Percentiles rank a stretch among this genome's conserved stretches.
phyloP scores from a whole-genome alignment of 2,329 filamentous ascomycete genomes.

The Bertia moriformis region DNA sequence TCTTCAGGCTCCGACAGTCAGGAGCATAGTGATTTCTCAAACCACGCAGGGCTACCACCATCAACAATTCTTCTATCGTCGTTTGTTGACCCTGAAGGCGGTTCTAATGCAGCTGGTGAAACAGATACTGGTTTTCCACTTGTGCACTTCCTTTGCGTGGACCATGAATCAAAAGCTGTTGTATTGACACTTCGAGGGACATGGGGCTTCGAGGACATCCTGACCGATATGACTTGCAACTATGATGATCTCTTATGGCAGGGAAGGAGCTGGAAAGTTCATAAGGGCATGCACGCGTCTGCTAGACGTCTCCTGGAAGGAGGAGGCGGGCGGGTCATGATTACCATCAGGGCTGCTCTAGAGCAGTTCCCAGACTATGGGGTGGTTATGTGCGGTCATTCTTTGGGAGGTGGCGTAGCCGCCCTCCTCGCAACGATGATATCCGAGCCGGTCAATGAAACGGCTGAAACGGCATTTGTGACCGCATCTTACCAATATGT shows the following conservation, averaged over 20 bases:
- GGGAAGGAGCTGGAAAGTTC: slow-evolving; percentile 34
- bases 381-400: slow-evolving; percentile 39
- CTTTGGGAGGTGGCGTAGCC: slow-evolving; percentile 36
- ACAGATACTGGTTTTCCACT: slow-evolving; percentile 35
- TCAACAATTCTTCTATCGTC: slow-evolving; percentile 27
- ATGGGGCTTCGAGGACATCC: slow-evolving; percentile 38
- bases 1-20: slow-evolving; percentile 27
- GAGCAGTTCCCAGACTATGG: slow-evolving; percentile 39
- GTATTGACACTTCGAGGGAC: slow-evolving; percentile 39
- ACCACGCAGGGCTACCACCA: slow-evolving; percentile 7
- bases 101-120: slow-evolving; percentile 30
- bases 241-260: slow-evolving; percentile 32
- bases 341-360: slow-evolving; percentile 32
- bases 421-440: slow-evolving; percentile 38
- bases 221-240: slow-evolving; percentile 42
- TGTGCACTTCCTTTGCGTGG: slow-evolving; percentile 39
- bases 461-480: not conserved
- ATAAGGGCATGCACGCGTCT: slow-evolving; percentile 40
- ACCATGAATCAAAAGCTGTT: slow-evolving; percentile 39
- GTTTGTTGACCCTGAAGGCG: slow-evolving; percentile 36
- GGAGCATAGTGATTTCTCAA: slow-evolving; percentile 8
- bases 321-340: slow-evolving; percentile 31
- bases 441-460: slow-evolving; percentile 21
- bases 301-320: slow-evolving; percentile 32
- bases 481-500: not conserved